Conservation (phyloP, 495 filamentous ascomycete genomes). For the Aspergillus nidulans region DNA sequence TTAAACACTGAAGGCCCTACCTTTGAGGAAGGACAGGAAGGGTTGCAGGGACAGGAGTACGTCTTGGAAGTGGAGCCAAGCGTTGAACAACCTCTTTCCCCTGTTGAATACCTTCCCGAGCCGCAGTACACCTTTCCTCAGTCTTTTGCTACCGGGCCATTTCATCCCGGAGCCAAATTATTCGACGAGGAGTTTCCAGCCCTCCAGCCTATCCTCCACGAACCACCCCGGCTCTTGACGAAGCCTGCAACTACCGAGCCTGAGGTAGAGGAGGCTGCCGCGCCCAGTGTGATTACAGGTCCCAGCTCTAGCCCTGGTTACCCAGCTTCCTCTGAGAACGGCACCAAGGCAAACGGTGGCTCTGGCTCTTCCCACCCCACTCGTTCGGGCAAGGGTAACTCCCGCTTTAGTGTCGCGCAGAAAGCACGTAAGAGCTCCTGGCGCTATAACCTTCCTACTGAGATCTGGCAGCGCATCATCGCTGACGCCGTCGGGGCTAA, state of each 20-base stretch:
- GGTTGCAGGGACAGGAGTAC: neutral
- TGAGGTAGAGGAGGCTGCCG: neutral
- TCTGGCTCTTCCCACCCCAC: neutral
- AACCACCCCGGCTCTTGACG: neutral
- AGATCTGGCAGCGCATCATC: slow-evolving; percentile 33
- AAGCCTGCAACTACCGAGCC: neutral
- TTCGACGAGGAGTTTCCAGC: slow-evolving; percentile 18
- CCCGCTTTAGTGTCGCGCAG: neutral
- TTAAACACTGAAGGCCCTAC: neutral
- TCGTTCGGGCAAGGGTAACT: neutral
- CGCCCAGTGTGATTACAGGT: neutral
- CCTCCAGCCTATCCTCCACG: slow-evolving; percentile 4
- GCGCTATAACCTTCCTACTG: slow-evolving; percentile 25
- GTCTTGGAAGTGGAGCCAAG: neutral
- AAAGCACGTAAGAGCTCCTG: slow-evolving; percentile 9
- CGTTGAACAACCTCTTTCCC: neutral
- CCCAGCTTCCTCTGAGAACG: neutral
- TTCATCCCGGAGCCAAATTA: slow-evolving; percentile 12
- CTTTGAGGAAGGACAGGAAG: slow-evolving; percentile 4
- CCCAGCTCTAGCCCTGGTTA: neutral
- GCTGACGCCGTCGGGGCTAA: slow-evolving; percentile 27
- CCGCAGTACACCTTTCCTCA: neutral
- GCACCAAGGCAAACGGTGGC: neutral
- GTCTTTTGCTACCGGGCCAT: slow-evolving; percentile 4
- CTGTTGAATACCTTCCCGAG: neutral